Conservation (phyloP, 2,329 filamentous ascomycete genomes). For the Aureobasidium pullulans region DNA sequence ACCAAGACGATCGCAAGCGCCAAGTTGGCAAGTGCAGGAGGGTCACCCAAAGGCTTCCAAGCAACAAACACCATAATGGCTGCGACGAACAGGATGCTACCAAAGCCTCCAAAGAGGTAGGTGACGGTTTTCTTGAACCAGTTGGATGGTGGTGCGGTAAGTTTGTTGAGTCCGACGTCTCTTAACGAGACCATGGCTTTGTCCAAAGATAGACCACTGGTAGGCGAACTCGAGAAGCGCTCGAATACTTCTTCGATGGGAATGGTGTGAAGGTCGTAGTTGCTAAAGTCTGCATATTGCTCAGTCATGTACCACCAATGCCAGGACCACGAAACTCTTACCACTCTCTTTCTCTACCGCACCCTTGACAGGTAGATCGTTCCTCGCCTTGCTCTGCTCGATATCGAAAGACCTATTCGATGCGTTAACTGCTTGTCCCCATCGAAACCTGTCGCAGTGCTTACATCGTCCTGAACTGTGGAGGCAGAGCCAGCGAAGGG, state of each 20-base stretch:
- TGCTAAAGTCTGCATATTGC: conserved; percentile 24
- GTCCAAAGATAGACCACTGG: conserved; percentile 52
- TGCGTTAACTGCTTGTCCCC: conserved; percentile 4
- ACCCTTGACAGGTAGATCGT: conserved; percentile 20
- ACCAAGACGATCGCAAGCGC: conserved; percentile 67
- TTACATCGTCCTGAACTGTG: conserved; percentile 35
- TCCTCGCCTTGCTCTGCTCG: conserved; percentile 26
- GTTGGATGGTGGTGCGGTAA: conserved; percentile 57
- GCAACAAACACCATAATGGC: conserved; percentile 67
- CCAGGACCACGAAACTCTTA: conserved; percentile 15
- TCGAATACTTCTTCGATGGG: conserved; percentile 51
- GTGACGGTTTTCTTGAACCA: conserved; percentile 51
- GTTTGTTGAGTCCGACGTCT: conserved; percentile 60
- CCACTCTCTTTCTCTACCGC: conserved; percentile 27
- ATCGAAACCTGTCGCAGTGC: not conserved
- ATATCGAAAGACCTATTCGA: conserved; percentile 34
- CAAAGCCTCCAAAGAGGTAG: conserved; percentile 75
- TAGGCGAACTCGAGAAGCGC: conserved; percentile 50
- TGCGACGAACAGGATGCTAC: conserved; percentile 60
- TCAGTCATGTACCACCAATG: conserved; percentile 8
- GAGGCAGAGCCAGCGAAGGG: conserved; percentile 36
- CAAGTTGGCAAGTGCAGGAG: conserved; percentile 62
- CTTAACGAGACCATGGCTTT: conserved; percentile 48
- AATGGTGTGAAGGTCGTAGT: conserved; percentile 62
- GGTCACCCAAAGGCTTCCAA: conserved; percentile 67